phyloP scores from a whole-genome alignment of 257 asterid genomes.

The Cruciata laevipes region DNA sequence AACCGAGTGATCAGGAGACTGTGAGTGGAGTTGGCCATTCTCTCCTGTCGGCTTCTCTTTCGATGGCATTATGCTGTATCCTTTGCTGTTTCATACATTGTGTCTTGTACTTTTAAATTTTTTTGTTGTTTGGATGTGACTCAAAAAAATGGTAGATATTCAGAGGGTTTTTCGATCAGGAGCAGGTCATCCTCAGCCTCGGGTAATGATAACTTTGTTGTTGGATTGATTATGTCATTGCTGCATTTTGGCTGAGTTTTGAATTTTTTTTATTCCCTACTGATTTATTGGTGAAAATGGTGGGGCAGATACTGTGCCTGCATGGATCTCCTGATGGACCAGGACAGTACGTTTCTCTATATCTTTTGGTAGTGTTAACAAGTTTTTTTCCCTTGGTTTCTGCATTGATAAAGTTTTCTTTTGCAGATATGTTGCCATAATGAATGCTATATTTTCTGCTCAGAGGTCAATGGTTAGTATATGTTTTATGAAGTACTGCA shows the following conservation, averaged over 20 bases:
- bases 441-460: constrained; percentile 95
- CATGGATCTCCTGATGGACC: constrained; percentile 99
- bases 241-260: neutral
- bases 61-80: constrained; percentile 99
- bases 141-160: constrained; percentile 49
- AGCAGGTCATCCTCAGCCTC: constrained; percentile 84
- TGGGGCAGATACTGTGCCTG: constrained; percentile 79
- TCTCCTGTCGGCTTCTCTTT: constrained; percentile 84
- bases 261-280: neutral
- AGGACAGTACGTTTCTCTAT: constrained; percentile 62
- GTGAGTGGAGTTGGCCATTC: constrained; percentile 62
- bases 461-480: constrained; percentile 75
- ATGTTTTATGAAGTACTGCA: constrained; percentile 5
- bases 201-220: constrained; percentile 38
- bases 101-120: constrained; percentile 8
- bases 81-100: constrained; percentile 16
- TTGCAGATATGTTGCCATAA: constrained; percentile 87
- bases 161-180: constrained; percentile 81
- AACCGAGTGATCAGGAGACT: constrained; percentile 34
- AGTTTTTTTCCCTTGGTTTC: neutral
- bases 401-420: constrained; percentile 15
- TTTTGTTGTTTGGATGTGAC: constrained; percentile 36
- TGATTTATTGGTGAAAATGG: constrained; percentile 20
- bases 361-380: constrained; percentile 4
- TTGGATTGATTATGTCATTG: neutral